A percentile compares a stretch with the other conserved stretches of the same genome.
These are phyloP conservation scores for Microbotryomycetes sp. DNA, from an alignment of 1,284 basidiomycete species.

Conservation along the genomic window DNA sequence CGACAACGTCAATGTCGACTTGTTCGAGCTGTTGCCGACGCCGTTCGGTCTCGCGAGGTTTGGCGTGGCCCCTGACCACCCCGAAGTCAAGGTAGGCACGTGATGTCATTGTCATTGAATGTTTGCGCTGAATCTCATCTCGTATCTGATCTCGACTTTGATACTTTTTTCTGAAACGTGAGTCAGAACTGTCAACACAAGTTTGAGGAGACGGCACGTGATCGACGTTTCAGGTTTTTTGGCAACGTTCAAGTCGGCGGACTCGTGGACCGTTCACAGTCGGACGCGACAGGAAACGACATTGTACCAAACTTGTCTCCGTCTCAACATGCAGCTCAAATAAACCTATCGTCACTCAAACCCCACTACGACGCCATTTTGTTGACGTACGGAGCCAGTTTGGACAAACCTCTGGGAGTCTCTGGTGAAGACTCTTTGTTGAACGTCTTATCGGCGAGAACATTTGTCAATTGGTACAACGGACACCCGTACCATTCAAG, in stretches of 20 bases:
- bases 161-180: neutral
- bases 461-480: conserved; percentile 96
- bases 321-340: conserved; percentile 49
- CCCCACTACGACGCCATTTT: conserved; percentile 71
- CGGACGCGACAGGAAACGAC: conserved; percentile 14
- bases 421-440: conserved; percentile 40
- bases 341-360: conserved; percentile 55
- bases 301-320: conserved; percentile 28
- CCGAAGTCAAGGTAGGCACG: conserved; percentile 78
- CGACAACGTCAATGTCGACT: conserved; percentile 58
- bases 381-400: conserved; percentile 70
- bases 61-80: conserved; percentile 97
- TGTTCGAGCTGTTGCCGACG: conserved; percentile 89
- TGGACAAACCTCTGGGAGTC: conserved; percentile 43
- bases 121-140: neutral
- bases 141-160: neutral
- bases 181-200: conserved; percentile 90
- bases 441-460: conserved; percentile 67
- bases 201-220: conserved; percentile 68
- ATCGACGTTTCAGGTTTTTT: conserved; percentile 76
- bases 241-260: conserved; percentile 76
- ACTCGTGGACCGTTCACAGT: no score
- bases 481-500: conserved; percentile 60
- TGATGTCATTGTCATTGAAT: neutral
- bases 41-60: conserved; percentile 93